phyloP scores from a whole-genome alignment of 305 asterid genomes.

The Rubia tinctorum region DNA sequence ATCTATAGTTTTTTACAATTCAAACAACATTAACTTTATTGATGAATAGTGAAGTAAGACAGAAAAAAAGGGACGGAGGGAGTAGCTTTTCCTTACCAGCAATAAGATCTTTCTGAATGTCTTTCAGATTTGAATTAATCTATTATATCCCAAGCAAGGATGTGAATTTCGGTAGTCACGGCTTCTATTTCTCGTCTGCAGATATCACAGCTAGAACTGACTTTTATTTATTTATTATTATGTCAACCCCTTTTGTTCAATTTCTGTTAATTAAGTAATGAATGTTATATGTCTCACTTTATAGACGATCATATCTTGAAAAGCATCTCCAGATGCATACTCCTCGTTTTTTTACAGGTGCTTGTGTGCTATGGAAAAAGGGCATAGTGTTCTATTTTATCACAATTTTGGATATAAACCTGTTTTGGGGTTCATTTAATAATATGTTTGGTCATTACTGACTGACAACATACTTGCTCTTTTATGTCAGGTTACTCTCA shows the following conservation, averaged over 20 bases:
- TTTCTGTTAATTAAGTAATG: not conserved
- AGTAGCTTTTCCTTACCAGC: not conserved
- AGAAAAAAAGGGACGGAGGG: too few species aligned
- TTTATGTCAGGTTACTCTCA: conserved; percentile 49
- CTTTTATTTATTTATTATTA: not conserved
- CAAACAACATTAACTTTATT: too few species aligned
- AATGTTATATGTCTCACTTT: not conserved
- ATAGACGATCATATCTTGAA: not conserved
- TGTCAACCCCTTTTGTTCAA: not conserved
- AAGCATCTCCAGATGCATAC: not conserved
- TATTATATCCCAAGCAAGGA: not conserved
- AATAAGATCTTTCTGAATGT: not conserved
- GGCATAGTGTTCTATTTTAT: not conserved
- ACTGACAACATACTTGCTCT: not conserved
- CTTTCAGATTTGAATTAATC: not conserved
- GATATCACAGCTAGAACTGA: not conserved
- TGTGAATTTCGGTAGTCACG: not conserved
- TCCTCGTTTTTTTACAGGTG: not conserved
- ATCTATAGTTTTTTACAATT: too few species aligned
- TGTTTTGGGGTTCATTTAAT: not conserved
- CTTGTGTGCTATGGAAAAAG: not conserved
- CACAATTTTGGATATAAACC: not conserved
- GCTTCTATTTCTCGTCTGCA: not conserved
- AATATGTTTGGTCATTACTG: not conserved
- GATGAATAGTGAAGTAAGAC: too few species aligned